Evolutionary conservation across 2,329 filamentous ascomycete species (phyloP).

Genomic region (Aspergillus novoparasiticus): DNA sequence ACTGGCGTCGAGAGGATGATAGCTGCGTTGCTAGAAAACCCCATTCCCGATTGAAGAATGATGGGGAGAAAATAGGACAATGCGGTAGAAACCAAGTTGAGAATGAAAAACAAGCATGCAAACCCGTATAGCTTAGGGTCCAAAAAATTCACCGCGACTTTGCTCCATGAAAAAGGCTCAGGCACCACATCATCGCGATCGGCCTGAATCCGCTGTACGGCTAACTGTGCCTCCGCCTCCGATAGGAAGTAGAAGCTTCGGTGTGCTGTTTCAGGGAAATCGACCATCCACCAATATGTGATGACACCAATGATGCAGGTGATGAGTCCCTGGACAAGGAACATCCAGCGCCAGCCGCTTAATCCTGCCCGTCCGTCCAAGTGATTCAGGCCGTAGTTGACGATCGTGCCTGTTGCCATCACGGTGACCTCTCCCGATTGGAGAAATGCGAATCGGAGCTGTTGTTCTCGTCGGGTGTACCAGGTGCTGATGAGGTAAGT

Average conservation of each 20-base stretch:
- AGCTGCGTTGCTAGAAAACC: slow-evolving; percentile 54
- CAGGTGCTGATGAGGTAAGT: slow-evolving; percentile 55
- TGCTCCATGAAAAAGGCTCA: slow-evolving; percentile 58
- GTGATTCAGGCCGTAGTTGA: slow-evolving; percentile 70
- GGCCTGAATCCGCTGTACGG: slow-evolving; percentile 59
- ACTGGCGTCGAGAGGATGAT: slow-evolving; percentile 66
- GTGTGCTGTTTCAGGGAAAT: slow-evolving; percentile 66
- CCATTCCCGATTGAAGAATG: slow-evolving; percentile 57
- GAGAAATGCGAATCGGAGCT: slow-evolving; percentile 66
- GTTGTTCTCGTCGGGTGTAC: slow-evolving; percentile 67
- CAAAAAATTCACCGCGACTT: slow-evolving; percentile 58
- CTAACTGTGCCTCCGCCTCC: slow-evolving; percentile 58
- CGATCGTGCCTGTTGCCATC: slow-evolving; percentile 66
- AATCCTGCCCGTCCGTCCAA: slow-evolving; percentile 59
- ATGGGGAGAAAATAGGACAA: slow-evolving; percentile 69
- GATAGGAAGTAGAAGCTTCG: slow-evolving; percentile 61
- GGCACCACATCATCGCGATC: slow-evolving; percentile 63
- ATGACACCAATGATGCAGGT: slow-evolving; percentile 60
- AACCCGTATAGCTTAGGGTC: slow-evolving; percentile 68
- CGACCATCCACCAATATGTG: slow-evolving; percentile 72
- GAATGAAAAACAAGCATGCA: slow-evolving; percentile 65
- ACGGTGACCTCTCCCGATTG: slow-evolving; percentile 67
- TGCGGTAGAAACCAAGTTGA: slow-evolving; percentile 67
- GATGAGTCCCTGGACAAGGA: slow-evolving; percentile 65
- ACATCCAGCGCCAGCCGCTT: slow-evolving; percentile 71